These are phyloP conservation scores for Pseudogymnoascus sp. DNA, from an alignment of 2,329 filamentous ascomycete species.

Conservation along the genomic window DNA sequence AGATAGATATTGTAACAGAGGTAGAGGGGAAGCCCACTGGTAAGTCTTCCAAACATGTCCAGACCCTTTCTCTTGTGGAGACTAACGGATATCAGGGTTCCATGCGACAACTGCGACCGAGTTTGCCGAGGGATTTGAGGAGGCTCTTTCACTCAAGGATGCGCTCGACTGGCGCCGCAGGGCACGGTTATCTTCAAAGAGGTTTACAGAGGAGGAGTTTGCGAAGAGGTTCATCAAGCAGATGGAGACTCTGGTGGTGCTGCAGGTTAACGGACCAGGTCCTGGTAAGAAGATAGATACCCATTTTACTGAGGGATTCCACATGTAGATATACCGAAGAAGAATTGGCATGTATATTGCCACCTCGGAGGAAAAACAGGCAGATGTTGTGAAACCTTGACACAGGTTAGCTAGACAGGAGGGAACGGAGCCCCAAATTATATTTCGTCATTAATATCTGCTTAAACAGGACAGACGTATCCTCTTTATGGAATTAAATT, in stretches of 20 bases:
- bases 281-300: constrained; percentile 4
- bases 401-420: too few relatives aligned
- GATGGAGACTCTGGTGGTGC: constrained; percentile 60
- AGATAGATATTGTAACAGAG: constrained; percentile 81
- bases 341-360: background rate
- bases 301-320: constrained; percentile 2
- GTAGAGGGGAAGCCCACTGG: constrained; percentile 71
- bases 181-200: constrained; percentile 66
- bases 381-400: background rate
- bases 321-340: background rate
- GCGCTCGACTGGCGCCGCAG: constrained; percentile 66
- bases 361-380: background rate
- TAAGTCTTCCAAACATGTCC: constrained; percentile 31
- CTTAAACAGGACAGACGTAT: background rate
- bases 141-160: constrained; percentile 58
- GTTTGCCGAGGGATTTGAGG: constrained; percentile 72
- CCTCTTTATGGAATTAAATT: background rate
- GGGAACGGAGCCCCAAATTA: background rate
- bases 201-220: constrained; percentile 87
- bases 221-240: constrained; percentile 67
- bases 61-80: background rate
- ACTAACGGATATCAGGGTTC: constrained; percentile 50
- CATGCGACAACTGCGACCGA: constrained; percentile 70
- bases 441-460: background rate
- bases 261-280: constrained; percentile 24